Evolutionary conservation across 768 basidiomycete genomes (phyloP).

Genomic region (Tricholoma furcatifolium): DNA sequence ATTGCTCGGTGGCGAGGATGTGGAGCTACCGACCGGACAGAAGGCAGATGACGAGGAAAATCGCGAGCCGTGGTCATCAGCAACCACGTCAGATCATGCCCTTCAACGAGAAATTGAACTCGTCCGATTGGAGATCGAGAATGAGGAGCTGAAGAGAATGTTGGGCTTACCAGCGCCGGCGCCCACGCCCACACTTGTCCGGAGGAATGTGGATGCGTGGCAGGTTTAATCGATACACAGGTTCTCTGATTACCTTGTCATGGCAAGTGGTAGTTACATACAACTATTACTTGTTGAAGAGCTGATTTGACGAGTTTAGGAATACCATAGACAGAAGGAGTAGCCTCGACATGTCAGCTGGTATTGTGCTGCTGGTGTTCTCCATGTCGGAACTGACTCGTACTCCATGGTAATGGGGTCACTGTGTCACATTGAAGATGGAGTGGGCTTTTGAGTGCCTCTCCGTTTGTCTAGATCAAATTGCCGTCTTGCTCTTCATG

Average conservation of each 20-base stretch:
- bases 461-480: no score
- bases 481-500: no score
- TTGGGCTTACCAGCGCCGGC: conserved; percentile 45
- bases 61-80: conserved; percentile 37
- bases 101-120: conserved; percentile 92
- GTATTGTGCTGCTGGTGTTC: no score
- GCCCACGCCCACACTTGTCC: conserved; percentile 18
- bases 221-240: conserved; percentile 12
- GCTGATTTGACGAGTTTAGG: no score
- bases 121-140: conserved; percentile 83
- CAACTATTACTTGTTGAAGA: no score
- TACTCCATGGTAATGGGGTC: no score
- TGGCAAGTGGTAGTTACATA: no score
- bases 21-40: conserved; percentile 21
- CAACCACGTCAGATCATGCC: conserved; percentile 62
- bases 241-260: background rate
- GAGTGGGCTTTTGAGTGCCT: no score
- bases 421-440: no score
- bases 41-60: conserved; percentile 33
- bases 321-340: no score
- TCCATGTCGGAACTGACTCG: no score
- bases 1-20: conserved; percentile 65
- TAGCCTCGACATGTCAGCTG: no score
- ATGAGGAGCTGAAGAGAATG: conserved; percentile 74
- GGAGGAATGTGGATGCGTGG: conserved; percentile 19